phyloP scores from a whole-genome alignment of 495 filamentous ascomycete genomes.

The Trypethelium eluteriae region DNA sequence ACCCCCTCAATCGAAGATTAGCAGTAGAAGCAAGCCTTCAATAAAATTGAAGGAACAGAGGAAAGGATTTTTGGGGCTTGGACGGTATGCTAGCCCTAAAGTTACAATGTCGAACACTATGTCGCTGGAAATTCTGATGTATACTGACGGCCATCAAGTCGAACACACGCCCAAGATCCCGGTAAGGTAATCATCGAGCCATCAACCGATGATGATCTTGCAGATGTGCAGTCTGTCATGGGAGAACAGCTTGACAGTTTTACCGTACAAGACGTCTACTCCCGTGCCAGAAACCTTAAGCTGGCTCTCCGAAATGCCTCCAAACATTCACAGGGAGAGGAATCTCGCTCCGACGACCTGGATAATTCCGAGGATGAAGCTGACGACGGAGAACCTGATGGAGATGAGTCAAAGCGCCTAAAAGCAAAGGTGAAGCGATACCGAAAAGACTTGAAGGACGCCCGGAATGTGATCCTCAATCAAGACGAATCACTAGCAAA shows the following conservation, averaged over 20 bases:
- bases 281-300: neutral
- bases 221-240: constrained; percentile 8
- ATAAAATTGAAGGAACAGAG: constrained; percentile 8
- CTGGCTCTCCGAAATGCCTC: constrained; percentile 6
- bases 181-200: constrained; percentile 5
- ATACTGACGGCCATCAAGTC: neutral
- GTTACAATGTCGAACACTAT: neutral
- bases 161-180: neutral
- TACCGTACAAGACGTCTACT: constrained; percentile 7
- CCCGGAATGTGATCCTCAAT: neutral
- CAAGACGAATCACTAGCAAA: constrained; percentile 7
- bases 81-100: neutral
- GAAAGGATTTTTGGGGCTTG: constrained; percentile 4
- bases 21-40: constrained; percentile 1
- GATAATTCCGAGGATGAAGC: constrained; percentile 9
- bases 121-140: neutral
- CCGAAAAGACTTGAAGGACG: constrained; percentile 7
- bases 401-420: constrained; percentile 4
- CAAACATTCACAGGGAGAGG: constrained; percentile 5
- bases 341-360: constrained; percentile 7
- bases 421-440: constrained; percentile 1
- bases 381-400: constrained; percentile 6
- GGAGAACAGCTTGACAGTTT: constrained; percentile 9
- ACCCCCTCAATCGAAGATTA: neutral
- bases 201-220: constrained; percentile 4